A percentile compares a stretch with the other conserved stretches of the same genome.
phyloP scores from a whole-genome alignment of 2,329 filamentous ascomycete species.

The Zasmidium cellare region DNA sequence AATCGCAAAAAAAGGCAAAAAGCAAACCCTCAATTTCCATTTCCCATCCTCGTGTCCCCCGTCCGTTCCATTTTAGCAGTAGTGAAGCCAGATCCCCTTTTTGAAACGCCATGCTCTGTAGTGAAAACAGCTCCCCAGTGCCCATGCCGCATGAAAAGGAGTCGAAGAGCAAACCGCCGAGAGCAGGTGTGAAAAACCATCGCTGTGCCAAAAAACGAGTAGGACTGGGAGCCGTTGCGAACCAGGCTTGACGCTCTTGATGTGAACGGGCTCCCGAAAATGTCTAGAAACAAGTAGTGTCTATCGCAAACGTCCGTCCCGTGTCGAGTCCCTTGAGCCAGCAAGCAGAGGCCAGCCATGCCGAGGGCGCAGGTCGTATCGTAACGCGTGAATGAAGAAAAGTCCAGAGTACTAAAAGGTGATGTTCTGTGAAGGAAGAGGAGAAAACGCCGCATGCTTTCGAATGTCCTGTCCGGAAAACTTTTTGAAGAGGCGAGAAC shows the following conservation, averaged over 20 bases:
- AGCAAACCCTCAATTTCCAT: slow-evolving; percentile 4
- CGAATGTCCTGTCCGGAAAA: slow-evolving; percentile 8
- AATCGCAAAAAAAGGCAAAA: slow-evolving; percentile 2
- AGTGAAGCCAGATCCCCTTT: slow-evolving; percentile 4
- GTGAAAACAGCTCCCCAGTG: slow-evolving; percentile 1
- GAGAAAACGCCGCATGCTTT: slow-evolving; percentile 11
- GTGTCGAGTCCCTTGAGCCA: not conserved
- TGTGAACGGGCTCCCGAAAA: not conserved
- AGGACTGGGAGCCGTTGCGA: slow-evolving; percentile 4
- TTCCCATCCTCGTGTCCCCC: slow-evolving; percentile 1
- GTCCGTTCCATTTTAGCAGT: slow-evolving; percentile 5
- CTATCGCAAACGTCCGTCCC: slow-evolving; percentile 5
- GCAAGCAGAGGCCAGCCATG: not conserved
- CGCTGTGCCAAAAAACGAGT: slow-evolving; percentile 6
- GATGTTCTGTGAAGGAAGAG: slow-evolving; percentile 8
- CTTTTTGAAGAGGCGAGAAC: slow-evolving; percentile 17
- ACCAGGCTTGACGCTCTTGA: not conserved
- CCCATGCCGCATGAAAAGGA: slow-evolving; percentile 10
- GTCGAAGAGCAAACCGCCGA: slow-evolving; percentile 1
- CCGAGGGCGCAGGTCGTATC: not conserved
- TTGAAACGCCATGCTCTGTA: slow-evolving; percentile 11
- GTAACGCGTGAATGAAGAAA: not conserved
- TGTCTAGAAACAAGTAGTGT: slow-evolving; percentile 1
- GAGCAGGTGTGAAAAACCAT: not conserved
- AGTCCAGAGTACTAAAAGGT: not conserved